These are phyloP conservation scores for Phytophthora chlamydospora DNA, from an alignment of 352 stramenopile genomes.

Conservation along the genomic window DNA sequence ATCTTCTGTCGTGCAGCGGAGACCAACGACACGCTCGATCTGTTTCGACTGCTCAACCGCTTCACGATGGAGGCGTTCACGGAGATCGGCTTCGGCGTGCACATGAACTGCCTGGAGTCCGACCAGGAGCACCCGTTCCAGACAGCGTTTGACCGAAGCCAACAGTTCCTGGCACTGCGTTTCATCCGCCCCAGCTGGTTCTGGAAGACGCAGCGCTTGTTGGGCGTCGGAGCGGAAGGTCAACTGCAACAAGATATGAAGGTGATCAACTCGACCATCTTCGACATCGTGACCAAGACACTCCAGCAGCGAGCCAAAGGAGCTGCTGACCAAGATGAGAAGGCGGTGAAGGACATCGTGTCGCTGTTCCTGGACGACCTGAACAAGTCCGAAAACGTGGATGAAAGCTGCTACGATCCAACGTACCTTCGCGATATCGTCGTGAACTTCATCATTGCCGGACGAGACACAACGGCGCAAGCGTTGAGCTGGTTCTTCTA, in stretches of 20 bases:
- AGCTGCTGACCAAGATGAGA: not conserved
- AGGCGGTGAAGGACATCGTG: constrained; percentile 41
- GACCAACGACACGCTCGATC: constrained; percentile 33
- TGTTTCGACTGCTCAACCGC: constrained; percentile 47
- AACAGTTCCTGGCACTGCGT: constrained; percentile 33
- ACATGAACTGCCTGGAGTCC: constrained; percentile 45
- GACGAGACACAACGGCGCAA: constrained; percentile 77
- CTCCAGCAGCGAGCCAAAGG: constrained; percentile 24
- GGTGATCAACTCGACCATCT: constrained; percentile 55
- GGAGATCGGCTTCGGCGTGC: constrained; percentile 61
- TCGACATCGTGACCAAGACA: constrained; percentile 48
- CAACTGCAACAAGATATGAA: constrained; percentile 43
- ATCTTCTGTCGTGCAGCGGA: constrained; percentile 28
- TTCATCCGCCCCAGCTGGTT: constrained; percentile 48
- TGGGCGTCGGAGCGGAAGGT: constrained; percentile 41
- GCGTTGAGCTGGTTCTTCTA: constrained; percentile 81
- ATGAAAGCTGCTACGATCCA: constrained; percentile 38
- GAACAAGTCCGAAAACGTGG: constrained; percentile 10
- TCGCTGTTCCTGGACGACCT: constrained; percentile 55
- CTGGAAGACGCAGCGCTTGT: constrained; percentile 49
- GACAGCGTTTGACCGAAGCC: constrained; percentile 49
- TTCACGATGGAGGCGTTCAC: constrained; percentile 64
- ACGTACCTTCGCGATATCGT: constrained; percentile 73
- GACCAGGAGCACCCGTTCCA: constrained; percentile 60
- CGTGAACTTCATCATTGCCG: constrained; percentile 84